A percentile compares a stretch with the other conserved stretches of the same genome.
Evolutionary conservation across 106 monocot genomes (phyloP).

Genomic region (Posidonia australis): DNA sequence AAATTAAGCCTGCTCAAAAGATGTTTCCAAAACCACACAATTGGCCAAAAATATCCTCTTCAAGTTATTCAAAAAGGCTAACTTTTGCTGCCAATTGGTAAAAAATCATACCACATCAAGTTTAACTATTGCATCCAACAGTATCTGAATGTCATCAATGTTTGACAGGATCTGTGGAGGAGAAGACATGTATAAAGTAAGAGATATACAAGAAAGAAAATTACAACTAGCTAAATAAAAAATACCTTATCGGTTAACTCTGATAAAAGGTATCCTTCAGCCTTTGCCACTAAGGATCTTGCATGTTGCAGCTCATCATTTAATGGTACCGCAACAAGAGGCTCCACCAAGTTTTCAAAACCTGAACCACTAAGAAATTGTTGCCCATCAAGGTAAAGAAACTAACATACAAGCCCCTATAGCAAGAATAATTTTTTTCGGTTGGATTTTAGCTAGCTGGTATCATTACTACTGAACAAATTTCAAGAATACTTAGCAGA

Average conservation of each 20-base stretch:
- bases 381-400: slow-evolving; percentile 3
- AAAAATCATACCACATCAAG: slow-evolving; percentile 51
- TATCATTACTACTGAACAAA: no score
- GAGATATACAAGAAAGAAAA: not conserved
- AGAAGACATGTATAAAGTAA: not conserved
- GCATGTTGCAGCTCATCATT: slow-evolving; percentile 77
- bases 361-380: slow-evolving; percentile 39
- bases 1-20: no score
- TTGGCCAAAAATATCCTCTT: not conserved
- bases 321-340: slow-evolving; percentile 53
- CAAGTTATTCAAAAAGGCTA: not conserved
- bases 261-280: slow-evolving; percentile 70
- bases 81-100: not conserved
- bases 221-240: slow-evolving; percentile 1
- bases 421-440: not conserved
- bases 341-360: slow-evolving; percentile 54
- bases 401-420: not conserved
- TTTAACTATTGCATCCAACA: slow-evolving; percentile 33
- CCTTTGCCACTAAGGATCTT: slow-evolving; percentile 41
- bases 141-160: slow-evolving; percentile 34
- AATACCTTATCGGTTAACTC: slow-evolving; percentile 66
- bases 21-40: not conserved
- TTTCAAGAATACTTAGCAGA: no score
- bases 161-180: slow-evolving; percentile 46
- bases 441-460: no score